These are phyloP conservation scores for Sinapis alba DNA, from an alignment of 441 rosid genomes.

Conservation along the genomic window DNA sequence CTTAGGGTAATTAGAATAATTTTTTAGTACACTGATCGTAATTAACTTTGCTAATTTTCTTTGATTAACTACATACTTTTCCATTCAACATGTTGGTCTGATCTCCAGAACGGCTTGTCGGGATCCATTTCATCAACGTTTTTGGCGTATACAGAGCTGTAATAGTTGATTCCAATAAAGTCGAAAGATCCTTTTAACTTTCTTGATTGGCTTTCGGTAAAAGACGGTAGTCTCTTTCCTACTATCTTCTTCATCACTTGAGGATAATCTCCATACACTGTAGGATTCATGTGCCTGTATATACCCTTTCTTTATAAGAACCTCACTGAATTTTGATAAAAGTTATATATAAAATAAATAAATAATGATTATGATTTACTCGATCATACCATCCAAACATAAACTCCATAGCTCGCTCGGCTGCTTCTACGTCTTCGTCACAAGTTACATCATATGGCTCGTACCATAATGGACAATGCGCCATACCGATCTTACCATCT, in stretches of 20 bases:
- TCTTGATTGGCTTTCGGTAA: conserved; percentile 26
- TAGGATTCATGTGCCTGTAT: conserved; percentile 45
- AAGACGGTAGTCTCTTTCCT: conserved; percentile 36
- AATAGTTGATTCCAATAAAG: conserved; percentile 43
- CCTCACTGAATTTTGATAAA: neutral
- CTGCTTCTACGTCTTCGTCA: conserved; percentile 34
- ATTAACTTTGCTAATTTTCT: neutral
- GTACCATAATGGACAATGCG: conserved; percentile 37
- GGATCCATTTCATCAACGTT: conserved; percentile 11
- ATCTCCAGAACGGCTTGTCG: conserved; percentile 1
- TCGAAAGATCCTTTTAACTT: conserved; percentile 38
- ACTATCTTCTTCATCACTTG: conserved; percentile 32
- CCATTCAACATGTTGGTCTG: conserved; percentile 30
- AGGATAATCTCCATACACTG: conserved; percentile 38
- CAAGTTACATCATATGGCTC: conserved; percentile 37
- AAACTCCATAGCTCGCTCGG: conserved; percentile 46
- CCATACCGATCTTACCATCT: conserved; percentile 47
- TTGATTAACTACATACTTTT: conserved; percentile 31
- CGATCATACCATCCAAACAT: conserved; percentile 44
- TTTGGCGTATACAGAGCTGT: conserved; percentile 40
- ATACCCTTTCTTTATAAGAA: neutral
- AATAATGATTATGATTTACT: neutral
- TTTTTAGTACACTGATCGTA: neutral
- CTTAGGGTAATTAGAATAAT: neutral
- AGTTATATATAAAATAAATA: neutral